Base-by-base conservation (phyloP, 352 stramenopile genomes). In the Phytophthora podocarpi region DNA sequence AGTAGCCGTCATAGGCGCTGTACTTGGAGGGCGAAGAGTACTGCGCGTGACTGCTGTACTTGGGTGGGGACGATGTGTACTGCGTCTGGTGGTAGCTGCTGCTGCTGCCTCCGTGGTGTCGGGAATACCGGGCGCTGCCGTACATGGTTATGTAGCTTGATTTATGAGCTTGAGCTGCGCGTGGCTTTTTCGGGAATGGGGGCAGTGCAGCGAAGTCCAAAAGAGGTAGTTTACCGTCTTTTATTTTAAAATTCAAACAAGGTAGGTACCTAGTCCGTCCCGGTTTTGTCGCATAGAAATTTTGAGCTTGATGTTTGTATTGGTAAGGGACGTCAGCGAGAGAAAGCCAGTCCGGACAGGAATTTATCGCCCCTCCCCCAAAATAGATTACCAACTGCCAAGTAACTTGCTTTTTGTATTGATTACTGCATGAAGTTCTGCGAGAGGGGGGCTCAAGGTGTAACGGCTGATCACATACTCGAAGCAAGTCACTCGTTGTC, bases 131-230 rank as follows among this genome's bases (percentile, higher is more conserved):
- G 16, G 72, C 48, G 27, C 53, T 76, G 28, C 59, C 59, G 69
- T 70, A 75, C 69, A 78, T 78, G 24, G n/a, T 59, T 20, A 23
- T 52, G n/a, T 27, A 15, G 16, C 10, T n/a, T n/a, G n/a, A 48
- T 67, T 41, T 27, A 55, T 54, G 20, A 27, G 34, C 37, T 59
- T 74, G 59, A 4, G 35, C 20, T 40, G 52, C 37, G 24, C 45
- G 26, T 28, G 53, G 67, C 59, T 65, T 75, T 78, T 81, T 81
- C 31, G 55, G 43, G 72, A 81, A 81, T 81, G 72, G 41, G n/a
- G n/a, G n/a, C n/a, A n/a, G n/a, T n/a, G 24, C 27, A 11, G 12
- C 23, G 15, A 24, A 16, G 27, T 31, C 21, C 7, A 2, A 37
- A 46, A 40, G n/a, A 0, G 24, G 45, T 49, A 52, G 15, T 34